A percentile compares a stretch with the other conserved stretches of the same genome.
Evolutionary conservation across 306 rosid genomes (phyloP).

Genomic region (Erythrophleum fordii): DNA sequence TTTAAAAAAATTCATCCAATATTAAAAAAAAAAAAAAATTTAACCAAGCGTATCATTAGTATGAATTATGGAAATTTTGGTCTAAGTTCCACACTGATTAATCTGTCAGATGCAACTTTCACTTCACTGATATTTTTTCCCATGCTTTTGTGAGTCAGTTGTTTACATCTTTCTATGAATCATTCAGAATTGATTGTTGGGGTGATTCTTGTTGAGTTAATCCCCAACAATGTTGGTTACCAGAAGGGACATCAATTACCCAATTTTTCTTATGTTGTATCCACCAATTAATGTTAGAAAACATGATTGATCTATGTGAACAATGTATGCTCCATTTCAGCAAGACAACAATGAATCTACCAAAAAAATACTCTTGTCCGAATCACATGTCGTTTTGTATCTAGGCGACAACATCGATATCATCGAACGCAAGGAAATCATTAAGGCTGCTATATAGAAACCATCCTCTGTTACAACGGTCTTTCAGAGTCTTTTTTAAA

Average conservation of each 20-base stretch:
- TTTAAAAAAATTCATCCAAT: background rate
- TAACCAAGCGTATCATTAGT: background rate
- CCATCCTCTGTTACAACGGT: background rate
- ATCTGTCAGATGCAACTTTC: background rate
- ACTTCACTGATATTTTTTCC: background rate
- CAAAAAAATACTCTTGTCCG: background rate
- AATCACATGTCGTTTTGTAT: background rate
- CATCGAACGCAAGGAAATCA: background rate
- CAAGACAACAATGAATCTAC: background rate
- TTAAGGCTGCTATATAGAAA: constrained; percentile 15
- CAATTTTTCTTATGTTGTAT: background rate
- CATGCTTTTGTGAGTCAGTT: background rate
- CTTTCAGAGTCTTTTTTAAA: constrained; percentile 61
- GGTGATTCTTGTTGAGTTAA: background rate
- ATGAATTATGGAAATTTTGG: background rate
- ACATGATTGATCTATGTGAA: background rate
- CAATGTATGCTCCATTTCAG: background rate
- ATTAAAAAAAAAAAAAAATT: too few species aligned
- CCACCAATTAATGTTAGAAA: background rate
- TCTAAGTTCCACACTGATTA: background rate
- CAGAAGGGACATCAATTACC: background rate
- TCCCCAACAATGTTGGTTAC: background rate
- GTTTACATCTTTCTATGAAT: background rate
- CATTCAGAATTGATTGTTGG: constrained; percentile 5
- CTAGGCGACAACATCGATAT: background rate